These are phyloP conservation scores for Malassezia sympodialis DNA, from an alignment of 1,284 basidiomycete species.

Conservation along the genomic window DNA sequence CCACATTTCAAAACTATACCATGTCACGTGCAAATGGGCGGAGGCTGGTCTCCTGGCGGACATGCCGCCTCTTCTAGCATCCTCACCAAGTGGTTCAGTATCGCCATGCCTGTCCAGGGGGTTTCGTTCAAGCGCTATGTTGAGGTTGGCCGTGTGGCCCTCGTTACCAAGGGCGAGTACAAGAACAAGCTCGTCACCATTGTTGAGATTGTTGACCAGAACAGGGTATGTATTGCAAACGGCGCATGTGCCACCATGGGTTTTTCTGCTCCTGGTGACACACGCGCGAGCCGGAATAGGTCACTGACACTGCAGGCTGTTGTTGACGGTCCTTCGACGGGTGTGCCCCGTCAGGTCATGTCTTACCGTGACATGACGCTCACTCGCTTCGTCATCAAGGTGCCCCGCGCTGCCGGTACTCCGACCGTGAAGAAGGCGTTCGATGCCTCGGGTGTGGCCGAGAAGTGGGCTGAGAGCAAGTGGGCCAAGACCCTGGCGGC, in stretches of 20 bases:
- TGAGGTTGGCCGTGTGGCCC: constrained; percentile 95
- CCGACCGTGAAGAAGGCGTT: constrained; percentile 74
- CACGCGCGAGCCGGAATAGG: not conserved
- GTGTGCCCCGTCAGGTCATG: constrained; percentile 81
- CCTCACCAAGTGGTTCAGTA: constrained; percentile 4
- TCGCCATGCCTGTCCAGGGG: constrained; percentile 25
- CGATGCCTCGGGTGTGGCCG: constrained; percentile 66
- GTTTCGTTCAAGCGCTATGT: constrained; percentile 80
- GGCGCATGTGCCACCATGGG: not conserved
- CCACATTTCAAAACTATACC: not conserved
- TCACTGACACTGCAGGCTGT: constrained; percentile 59
- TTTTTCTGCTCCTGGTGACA: not conserved
- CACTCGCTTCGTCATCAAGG: constrained; percentile 72
- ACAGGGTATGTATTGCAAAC: constrained; percentile 61
- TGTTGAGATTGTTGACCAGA: constrained; percentile 97
- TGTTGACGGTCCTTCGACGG: constrained; percentile 83
- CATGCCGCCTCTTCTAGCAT: constrained; percentile 10
- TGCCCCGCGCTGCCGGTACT: constrained; percentile 77
- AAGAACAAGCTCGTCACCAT: constrained; percentile 88
- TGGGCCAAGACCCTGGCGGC: constrained; percentile 85
- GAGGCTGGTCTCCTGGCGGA: not conserved
- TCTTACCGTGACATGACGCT: constrained; percentile 86
- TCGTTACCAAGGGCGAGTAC: constrained; percentile 77
- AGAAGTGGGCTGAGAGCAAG: constrained; percentile 65
- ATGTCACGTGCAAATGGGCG: constrained; percentile 8